These are phyloP conservation scores for Ziziphus jujuba DNA, from an alignment of 306 rosid species.

Conservation along the genomic window DNA sequence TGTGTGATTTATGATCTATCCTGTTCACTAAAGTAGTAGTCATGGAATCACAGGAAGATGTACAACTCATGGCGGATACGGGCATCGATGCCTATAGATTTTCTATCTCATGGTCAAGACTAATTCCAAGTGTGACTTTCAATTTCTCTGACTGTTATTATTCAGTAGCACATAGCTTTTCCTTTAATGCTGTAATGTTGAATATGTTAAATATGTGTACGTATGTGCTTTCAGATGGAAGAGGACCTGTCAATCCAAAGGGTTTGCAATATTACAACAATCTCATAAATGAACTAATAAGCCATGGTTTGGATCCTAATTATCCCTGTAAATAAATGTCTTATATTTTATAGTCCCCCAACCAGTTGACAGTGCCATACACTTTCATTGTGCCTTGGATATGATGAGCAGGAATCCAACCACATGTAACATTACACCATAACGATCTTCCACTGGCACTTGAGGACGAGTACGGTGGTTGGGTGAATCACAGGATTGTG, in stretches of 20 bases:
- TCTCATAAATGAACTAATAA: slow-evolving; percentile 60
- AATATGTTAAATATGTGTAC: not conserved
- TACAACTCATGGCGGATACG: slow-evolving; percentile 62
- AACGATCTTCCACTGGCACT: slow-evolving; percentile 67
- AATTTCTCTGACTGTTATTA: not conserved
- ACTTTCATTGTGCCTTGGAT: not conserved
- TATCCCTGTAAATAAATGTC: not conserved
- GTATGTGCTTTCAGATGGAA: slow-evolving; percentile 46
- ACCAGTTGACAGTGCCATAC: not conserved
- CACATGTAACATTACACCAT: slow-evolving; percentile 61
- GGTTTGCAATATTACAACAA: slow-evolving; percentile 73
- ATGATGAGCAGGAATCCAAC: slow-evolving; percentile 56
- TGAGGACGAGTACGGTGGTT: slow-evolving; percentile 83
- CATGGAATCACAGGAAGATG: slow-evolving; percentile 59
- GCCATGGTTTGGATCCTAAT: slow-evolving; percentile 35
- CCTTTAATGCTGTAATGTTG: not conserved
- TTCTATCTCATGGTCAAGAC: slow-evolving; percentile 86
- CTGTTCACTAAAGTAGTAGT: not conserved
- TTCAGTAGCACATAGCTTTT: not conserved
- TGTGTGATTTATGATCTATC: not conserved
- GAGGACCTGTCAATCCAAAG: slow-evolving; percentile 69
- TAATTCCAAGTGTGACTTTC: slow-evolving; percentile 55
- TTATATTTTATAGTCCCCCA: too few relatives aligned
- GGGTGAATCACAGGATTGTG: slow-evolving; percentile 60
- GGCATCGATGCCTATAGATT: slow-evolving; percentile 79